Conservation (phyloP, 495 filamentous ascomycete species). For the Physcia stellaris region DNA sequence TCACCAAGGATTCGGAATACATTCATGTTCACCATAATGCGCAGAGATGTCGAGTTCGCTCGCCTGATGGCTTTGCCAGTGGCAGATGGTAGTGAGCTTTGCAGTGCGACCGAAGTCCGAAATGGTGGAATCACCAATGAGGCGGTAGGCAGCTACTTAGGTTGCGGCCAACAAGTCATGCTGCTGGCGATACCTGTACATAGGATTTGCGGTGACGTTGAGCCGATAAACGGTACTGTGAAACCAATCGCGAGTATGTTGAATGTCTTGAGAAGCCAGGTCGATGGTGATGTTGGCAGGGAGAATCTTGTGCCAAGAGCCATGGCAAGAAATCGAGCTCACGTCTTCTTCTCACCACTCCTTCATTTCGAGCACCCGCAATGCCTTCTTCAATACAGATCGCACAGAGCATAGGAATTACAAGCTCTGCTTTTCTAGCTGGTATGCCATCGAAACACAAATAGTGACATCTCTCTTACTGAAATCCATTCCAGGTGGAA, state of each 20-base stretch:
- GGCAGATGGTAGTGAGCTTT: not conserved
- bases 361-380: not conserved
- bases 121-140: not conserved
- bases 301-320: not conserved
- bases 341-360: not conserved
- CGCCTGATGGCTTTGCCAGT: not conserved
- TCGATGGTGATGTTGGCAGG: too few relatives aligned
- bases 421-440: constrained; percentile 26
- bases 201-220: not conserved
- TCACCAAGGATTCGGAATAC: constrained; percentile 73
- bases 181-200: not conserved
- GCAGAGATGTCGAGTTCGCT: not conserved
- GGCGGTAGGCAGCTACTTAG: not conserved
- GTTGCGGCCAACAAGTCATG: too few relatives aligned
- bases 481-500: constrained; percentile 20
- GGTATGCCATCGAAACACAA: constrained; percentile 13
- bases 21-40: constrained; percentile 32
- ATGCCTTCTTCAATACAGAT: constrained; percentile 23
- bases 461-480: not conserved
- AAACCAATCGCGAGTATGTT: not conserved
- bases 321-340: not conserved
- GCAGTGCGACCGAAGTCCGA: not conserved
- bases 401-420: constrained; percentile 32
- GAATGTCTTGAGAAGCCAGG: not conserved
- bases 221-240: not conserved